Conservation (phyloP, 345 rosid species). For the Mangifera indica region DNA sequence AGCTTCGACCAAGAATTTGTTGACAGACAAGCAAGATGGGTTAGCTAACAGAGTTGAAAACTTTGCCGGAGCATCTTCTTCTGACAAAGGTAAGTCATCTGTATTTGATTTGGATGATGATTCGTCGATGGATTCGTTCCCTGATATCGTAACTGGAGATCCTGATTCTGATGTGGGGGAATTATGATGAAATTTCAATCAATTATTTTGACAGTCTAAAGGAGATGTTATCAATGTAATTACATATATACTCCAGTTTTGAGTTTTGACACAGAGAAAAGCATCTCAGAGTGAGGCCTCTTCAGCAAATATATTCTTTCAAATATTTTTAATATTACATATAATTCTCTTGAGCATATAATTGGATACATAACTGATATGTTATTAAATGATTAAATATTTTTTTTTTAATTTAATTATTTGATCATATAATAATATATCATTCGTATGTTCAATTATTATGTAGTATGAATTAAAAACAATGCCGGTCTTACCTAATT, state of each 20-base stretch:
- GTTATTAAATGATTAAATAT: too few species aligned
- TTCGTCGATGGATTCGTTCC: constrained; percentile 39
- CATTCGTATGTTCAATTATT: too few species aligned
- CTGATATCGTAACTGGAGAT: constrained; percentile 45
- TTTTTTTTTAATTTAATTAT: too few species aligned
- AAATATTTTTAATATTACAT: too few species aligned
- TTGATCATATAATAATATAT: too few species aligned
- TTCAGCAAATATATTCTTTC: too few species aligned
- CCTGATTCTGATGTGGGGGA: constrained; percentile 44
- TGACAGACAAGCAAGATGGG: constrained; percentile 17
- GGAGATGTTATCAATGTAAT: not conserved
- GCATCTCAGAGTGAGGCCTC: not conserved
- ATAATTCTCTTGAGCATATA: too few species aligned
- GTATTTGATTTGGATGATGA: constrained; percentile 28
- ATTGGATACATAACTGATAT: too few species aligned
- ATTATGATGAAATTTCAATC: not conserved
- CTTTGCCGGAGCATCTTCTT: constrained; percentile 1
- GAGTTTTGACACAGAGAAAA: constrained; percentile 5
- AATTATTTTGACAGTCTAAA: not conserved
- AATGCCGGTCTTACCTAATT: too few species aligned
- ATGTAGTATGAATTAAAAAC: too few species aligned
- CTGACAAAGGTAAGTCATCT: constrained; percentile 21
- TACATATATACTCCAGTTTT: not conserved
- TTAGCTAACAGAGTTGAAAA: not conserved
- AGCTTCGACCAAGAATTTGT: constrained; percentile 14